phyloP scores from a whole-genome alignment of 208 protist species.

The Crithidia mellificae region DNA sequence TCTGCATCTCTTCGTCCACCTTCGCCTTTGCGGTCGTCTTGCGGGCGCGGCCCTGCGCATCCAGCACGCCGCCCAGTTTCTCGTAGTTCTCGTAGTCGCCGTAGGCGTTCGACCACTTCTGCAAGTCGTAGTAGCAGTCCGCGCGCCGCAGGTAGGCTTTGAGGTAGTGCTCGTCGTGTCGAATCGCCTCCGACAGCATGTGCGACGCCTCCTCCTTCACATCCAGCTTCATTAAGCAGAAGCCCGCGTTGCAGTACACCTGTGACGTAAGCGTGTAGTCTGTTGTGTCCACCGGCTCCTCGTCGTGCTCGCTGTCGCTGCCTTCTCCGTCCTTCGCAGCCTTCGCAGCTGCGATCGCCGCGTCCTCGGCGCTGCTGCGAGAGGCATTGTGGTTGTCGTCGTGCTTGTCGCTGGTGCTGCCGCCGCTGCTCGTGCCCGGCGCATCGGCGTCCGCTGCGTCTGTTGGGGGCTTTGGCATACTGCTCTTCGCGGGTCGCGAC shows the following conservation, averaged over 20 bases:
- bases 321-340: neutral
- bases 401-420: neutral
- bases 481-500: slow-evolving; percentile 11
- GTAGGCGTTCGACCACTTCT: slow-evolving; percentile 85
- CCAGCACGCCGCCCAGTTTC: slow-evolving; percentile 65
- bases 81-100: slow-evolving; percentile 90
- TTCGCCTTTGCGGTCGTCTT: slow-evolving; percentile 77
- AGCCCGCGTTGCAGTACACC: slow-evolving; percentile 85
- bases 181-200: slow-evolving; percentile 83
- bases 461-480: neutral
- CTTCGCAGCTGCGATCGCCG: neutral
- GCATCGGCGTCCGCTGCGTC: neutral
- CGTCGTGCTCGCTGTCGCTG: slow-evolving; percentile 19
- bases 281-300: slow-evolving; percentile 36
- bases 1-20: slow-evolving; percentile 92
- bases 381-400: too few species aligned
- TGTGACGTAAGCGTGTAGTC: slow-evolving; percentile 86
- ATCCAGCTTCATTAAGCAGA: slow-evolving; percentile 72
- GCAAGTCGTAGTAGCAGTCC: slow-evolving; percentile 84
- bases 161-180: slow-evolving; percentile 73
- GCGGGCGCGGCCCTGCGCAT: slow-evolving; percentile 42
- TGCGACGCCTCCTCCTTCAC: slow-evolving; percentile 75
- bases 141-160: slow-evolving; percentile 89
- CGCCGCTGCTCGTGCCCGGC: neutral
- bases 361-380: too few species aligned